These are phyloP conservation scores for Aspergillus ruber DNA, from an alignment of 2,329 filamentous ascomycete genomes.

Conservation along the genomic window DNA sequence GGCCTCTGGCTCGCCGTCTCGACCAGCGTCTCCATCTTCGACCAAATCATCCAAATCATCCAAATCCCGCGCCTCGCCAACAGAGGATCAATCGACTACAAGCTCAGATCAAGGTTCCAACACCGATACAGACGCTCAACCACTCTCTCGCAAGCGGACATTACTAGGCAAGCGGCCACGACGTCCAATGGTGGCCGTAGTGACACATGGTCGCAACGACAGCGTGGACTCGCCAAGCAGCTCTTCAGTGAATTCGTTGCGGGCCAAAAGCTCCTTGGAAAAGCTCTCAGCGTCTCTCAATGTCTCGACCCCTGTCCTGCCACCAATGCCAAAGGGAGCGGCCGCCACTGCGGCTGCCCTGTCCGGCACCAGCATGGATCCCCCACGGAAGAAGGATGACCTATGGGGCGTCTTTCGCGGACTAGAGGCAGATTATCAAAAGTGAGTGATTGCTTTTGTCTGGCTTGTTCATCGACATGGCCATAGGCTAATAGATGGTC, in stretches of 20 bases:
- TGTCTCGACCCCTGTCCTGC: conserved; percentile 41
- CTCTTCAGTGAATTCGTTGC: conserved; percentile 36
- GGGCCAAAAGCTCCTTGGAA: conserved; percentile 41
- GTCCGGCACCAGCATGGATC: conserved; percentile 21
- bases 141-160: conserved; percentile 23
- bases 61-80: conserved; percentile 15
- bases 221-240: conserved; percentile 29
- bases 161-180: conserved; percentile 32
- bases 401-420: conserved; percentile 62
- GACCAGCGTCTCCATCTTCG: conserved; percentile 45
- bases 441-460: conserved; percentile 39
- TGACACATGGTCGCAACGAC: conserved; percentile 30
- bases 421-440: conserved; percentile 63
- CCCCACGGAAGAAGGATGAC: conserved; percentile 59
- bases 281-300: conserved; percentile 37
- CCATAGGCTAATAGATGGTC: neutral
- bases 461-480: neutral
- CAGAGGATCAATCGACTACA: conserved; percentile 24
- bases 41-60: conserved; percentile 24
- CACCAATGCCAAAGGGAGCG: conserved; percentile 41
- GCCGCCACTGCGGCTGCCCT: conserved; percentile 34
- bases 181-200: conserved; percentile 36
- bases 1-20: conserved; percentile 38
- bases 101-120: conserved; percentile 18
- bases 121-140: conserved; percentile 8